Evolutionary conservation across 2,329 filamentous ascomycete genomes (phyloP).

Genomic region (Dendryphion nanum): DNA sequence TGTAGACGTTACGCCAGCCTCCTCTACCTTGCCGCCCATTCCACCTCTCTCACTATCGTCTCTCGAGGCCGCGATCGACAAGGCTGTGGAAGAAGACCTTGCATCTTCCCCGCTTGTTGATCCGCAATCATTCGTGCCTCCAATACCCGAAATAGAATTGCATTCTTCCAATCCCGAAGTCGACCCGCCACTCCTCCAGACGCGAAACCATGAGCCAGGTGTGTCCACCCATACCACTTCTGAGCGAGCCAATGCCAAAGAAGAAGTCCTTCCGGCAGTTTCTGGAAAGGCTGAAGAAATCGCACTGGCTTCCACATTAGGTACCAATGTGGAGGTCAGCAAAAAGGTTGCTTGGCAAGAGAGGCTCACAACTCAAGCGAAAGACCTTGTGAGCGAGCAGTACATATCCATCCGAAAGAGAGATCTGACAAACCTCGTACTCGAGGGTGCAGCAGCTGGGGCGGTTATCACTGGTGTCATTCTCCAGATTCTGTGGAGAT

Average conservation of each 20-base stretch:
- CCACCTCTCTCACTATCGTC: constrained; percentile 2
- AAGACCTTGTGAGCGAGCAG: constrained; percentile 45
- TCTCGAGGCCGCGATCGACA: constrained; percentile 20
- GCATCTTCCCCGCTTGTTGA: background rate
- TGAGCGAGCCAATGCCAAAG: background rate
- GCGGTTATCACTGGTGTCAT: constrained; percentile 31
- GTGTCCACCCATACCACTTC: background rate
- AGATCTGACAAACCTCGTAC: constrained; percentile 45
- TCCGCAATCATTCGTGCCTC: background rate
- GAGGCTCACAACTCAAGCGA: constrained; percentile 17
- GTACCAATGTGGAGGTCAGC: too few relatives aligned
- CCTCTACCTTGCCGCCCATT: constrained; percentile 5
- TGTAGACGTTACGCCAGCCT: constrained; percentile 10
- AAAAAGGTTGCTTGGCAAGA: constrained; percentile 16
- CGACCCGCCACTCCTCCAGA: background rate
- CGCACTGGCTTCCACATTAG: background rate
- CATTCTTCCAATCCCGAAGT: constrained; percentile 5
- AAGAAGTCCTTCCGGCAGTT: background rate
- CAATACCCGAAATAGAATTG: constrained; percentile 4
- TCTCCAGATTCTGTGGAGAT: constrained; percentile 13
- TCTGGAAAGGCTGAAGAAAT: background rate
- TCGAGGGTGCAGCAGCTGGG: constrained; percentile 47
- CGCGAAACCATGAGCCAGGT: background rate
- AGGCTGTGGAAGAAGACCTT: constrained; percentile 14
- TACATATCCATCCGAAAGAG: constrained; percentile 45